phyloP scores from a whole-genome alignment of 345 rosid species.

The Corchorus olitorius region DNA sequence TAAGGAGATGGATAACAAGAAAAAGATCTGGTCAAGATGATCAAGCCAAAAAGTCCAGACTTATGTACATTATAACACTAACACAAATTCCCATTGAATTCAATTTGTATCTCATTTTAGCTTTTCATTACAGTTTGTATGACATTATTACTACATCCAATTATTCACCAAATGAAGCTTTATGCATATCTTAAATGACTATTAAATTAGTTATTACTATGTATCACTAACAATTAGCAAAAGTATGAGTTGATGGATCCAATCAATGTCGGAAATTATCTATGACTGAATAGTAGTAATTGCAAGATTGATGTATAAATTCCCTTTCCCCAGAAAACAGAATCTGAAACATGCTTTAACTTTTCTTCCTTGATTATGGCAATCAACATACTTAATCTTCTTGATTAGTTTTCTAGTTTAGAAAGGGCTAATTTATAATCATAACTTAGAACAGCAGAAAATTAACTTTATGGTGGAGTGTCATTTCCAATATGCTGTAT shows the following conservation, averaged over 20 bases:
- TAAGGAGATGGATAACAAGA: constrained; percentile 69
- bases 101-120: too few species aligned
- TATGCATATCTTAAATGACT: not conserved
- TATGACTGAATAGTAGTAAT: not conserved
- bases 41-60: not conserved
- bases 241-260: not conserved
- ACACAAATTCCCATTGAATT: too few species aligned
- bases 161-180: too few species aligned
- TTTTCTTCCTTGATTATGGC: constrained; percentile 5
- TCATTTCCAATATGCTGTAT: not conserved
- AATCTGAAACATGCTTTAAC: not conserved
- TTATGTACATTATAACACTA: constrained; percentile 8
- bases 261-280: not conserved
- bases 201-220: not conserved
- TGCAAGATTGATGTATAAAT: not conserved
- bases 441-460: constrained; percentile 3
- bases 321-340: not conserved
- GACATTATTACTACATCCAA: too few species aligned
- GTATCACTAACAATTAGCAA: too few species aligned
- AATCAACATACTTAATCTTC: constrained; percentile 10
- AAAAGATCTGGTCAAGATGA: constrained; percentile 78
- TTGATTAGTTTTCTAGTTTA: constrained; percentile 15
- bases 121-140: not conserved
- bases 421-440: constrained; percentile 6
- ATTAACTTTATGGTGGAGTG: not conserved